These are phyloP conservation scores for Prunus mira DNA, from an alignment of 306 rosid genomes.

Conservation along the genomic window DNA sequence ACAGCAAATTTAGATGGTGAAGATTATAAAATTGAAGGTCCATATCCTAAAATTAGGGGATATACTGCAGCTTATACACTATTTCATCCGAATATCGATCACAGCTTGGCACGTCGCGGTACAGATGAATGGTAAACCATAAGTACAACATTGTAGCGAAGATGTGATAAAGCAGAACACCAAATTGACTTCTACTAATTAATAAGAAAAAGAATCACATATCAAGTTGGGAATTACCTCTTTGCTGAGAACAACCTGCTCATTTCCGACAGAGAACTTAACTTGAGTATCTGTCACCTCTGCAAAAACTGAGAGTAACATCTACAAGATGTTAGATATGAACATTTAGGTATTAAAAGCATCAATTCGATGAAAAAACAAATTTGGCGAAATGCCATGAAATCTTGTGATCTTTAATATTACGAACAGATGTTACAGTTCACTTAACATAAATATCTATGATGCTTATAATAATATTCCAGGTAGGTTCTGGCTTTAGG, in stretches of 20 bases:
- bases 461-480: too few relatives aligned
- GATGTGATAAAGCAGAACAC: neutral
- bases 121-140: neutral
- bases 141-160: neutral
- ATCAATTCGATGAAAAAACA: neutral
- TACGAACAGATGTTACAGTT: neutral
- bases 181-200: neutral
- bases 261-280: neutral
- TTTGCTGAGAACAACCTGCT: neutral
- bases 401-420: neutral
- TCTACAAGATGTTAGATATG: neutral
- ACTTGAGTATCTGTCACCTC: neutral
- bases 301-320: neutral
- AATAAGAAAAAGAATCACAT: neutral
- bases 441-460: too few relatives aligned
- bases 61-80: too few relatives aligned
- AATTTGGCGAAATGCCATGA: too few relatives aligned
- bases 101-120: too few relatives aligned
- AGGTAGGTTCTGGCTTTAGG: too few relatives aligned
- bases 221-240: neutral
- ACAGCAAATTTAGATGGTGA: neutral
- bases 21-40: too few relatives aligned
- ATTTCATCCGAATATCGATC: too few relatives aligned
- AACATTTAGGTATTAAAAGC: neutral
- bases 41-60: too few relatives aligned